A percentile compares a stretch with the other conserved stretches of the same genome.
phyloP scores from a whole-genome alignment of 371 early-diverging fungal species.

The Funneliformis caledonium region DNA sequence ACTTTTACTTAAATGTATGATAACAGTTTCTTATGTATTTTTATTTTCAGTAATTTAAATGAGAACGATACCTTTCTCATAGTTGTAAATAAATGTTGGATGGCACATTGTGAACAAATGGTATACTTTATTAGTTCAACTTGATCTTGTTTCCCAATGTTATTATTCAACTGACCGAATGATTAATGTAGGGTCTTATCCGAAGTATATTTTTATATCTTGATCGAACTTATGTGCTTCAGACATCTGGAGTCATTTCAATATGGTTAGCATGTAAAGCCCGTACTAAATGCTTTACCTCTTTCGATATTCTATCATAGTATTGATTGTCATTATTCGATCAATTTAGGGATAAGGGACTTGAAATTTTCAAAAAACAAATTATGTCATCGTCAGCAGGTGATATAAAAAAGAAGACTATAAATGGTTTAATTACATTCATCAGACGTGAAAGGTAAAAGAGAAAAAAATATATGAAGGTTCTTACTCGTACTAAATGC shows the following conservation, averaged over 20 bases:
- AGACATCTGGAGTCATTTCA: slow-evolving; percentile 66
- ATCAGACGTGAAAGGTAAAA: slow-evolving; percentile 64
- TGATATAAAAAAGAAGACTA: slow-evolving; percentile 57
- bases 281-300: background rate
- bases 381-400: slow-evolving; percentile 53
- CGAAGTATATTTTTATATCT: slow-evolving; percentile 88
- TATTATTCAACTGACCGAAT: background rate
- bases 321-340: background rate
- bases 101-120: slow-evolving; percentile 68
- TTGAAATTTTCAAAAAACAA: slow-evolving; percentile 70
- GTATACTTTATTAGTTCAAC: slow-evolving; percentile 43
- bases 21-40: slow-evolving; percentile 37
- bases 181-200: slow-evolving; percentile 61
- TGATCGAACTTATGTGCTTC: slow-evolving; percentile 87
- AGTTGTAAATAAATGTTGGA: slow-evolving; percentile 65
- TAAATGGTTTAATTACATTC: slow-evolving; percentile 58
- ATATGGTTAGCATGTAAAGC: slow-evolving; percentile 58
- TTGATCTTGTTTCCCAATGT: background rate
- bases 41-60: slow-evolving; percentile 44
- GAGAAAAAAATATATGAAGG: background rate
- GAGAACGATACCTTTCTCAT: slow-evolving; percentile 57
- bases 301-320: background rate
- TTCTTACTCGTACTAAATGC: background rate
- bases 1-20: background rate
- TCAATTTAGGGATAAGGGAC: slow-evolving; percentile 71